Conservation (phyloP, 2,329 filamentous ascomycete species). For the Clonostachys sp. region DNA sequence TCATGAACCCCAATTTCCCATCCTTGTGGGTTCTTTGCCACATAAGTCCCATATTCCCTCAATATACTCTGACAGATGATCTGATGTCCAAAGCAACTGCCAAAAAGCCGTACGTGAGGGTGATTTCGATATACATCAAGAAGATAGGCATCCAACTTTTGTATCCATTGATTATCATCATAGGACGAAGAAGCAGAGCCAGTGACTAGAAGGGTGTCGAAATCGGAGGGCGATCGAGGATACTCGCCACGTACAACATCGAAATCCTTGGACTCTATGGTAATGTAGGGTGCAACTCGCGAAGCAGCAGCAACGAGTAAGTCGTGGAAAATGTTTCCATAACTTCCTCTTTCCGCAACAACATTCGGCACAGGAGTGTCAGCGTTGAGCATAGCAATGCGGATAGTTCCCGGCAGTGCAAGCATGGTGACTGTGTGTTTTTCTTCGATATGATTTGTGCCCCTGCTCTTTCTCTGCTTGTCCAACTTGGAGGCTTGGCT, state of each 20-base stretch:
- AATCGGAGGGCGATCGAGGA: conserved; percentile 16
- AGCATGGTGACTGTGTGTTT: too few relatives aligned
- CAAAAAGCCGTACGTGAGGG: conserved; percentile 28
- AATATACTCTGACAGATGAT: conserved; percentile 30
- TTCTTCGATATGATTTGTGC: too few relatives aligned
- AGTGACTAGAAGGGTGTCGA: conserved; percentile 30
- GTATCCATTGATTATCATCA: conserved; percentile 13
- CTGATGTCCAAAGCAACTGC: conserved; percentile 37
- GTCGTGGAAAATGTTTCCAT: conserved; percentile 11
- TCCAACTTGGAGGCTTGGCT: too few relatives aligned
- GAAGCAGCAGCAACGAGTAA: conserved; percentile 7
- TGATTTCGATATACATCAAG: conserved; percentile 15
- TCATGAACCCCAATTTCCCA: conserved; percentile 23
- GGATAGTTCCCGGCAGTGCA: conserved; percentile 2
- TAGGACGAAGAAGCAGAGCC: conserved; percentile 28
- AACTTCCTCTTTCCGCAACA: conserved; percentile 4
- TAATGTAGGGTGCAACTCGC: conserved; percentile 3
- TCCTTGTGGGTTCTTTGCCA: conserved; percentile 16
- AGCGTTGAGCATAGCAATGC: conserved; percentile 13
- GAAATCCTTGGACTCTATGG: conserved; percentile 20
- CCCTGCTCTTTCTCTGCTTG: too few relatives aligned
- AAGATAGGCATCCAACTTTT: conserved; percentile 11
- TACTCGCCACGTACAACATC: conserved; percentile 26
- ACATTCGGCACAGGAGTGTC: conserved; percentile 11
- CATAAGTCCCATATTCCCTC: conserved; percentile 12